These are phyloP conservation scores for Vaccinium myrtillus DNA, from an alignment of 148 eudicot species.

Conservation along the genomic window DNA sequence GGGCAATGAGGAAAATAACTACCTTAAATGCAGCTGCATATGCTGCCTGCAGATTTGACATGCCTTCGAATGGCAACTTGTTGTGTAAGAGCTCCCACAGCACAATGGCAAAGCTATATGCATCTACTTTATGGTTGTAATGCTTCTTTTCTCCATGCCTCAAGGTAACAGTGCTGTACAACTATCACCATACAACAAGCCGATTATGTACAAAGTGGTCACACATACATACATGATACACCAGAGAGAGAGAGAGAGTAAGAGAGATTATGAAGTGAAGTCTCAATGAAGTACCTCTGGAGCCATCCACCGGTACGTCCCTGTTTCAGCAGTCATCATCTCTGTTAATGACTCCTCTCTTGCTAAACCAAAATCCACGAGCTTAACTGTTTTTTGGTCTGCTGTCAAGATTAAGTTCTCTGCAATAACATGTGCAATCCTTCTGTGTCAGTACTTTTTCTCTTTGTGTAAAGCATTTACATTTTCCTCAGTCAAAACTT, in stretches of 20 bases:
- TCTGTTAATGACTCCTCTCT: conserved; percentile 68
- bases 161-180: conserved; percentile 82
- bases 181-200: conserved; percentile 32
- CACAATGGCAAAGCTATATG: conserved; percentile 93
- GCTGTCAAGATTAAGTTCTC: conserved; percentile 67
- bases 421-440: conserved; percentile 28
- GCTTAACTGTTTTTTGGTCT: conserved; percentile 58
- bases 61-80: conserved; percentile 92
- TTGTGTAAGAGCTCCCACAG: conserved; percentile 94
- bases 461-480: background rate
- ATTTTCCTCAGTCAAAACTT: background rate
- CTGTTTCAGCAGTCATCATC: conserved; percentile 79
- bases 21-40: conserved; percentile 98
- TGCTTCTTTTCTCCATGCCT: conserved; percentile 97
- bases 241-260: background rate
- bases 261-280: background rate
- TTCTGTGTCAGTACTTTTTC: background rate
- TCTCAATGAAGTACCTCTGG: conserved; percentile 48
- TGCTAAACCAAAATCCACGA: conserved; percentile 78
- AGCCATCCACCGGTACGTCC: conserved; percentile 77
- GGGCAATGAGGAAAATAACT: conserved; percentile 5
- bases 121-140: conserved; percentile 95
- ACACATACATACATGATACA: background rate
- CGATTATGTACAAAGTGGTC: background rate
- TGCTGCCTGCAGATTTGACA: conserved; percentile 95